Evolutionary conservation across 2,329 filamentous ascomycete genomes (phyloP), one percentile per base, ranked within the genome.

Genomic region (Scedosporium dehoogii): DNA sequence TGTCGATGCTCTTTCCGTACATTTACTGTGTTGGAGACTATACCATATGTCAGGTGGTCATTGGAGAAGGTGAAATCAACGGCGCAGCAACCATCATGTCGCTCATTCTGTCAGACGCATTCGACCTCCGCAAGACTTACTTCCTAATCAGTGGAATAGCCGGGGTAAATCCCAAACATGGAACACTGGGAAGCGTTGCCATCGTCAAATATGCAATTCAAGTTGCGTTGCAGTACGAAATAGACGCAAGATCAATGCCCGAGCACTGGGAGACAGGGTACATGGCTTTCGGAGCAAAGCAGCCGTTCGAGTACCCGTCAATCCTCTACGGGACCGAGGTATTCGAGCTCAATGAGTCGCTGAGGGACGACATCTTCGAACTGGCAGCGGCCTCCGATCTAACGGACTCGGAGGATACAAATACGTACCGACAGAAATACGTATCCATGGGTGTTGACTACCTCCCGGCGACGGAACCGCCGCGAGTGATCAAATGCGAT

Each of bases 191-290:
- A 55, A 81, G 82, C 48, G 87, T 90, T 0, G 86, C 86, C 1
- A 83, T 92, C 61, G 82, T 85, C 44, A 81, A 83, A 23, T 92
- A 85, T 69, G 83, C 87, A 0, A 81, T 92, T 4, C 89, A 92
- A 70, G 87, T 91, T 2, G 88, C 85, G 0, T 76, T 91, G 61
- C 88, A 92, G 71, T 89, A 91, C 66, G 89, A 92, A 72, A 83
- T 92, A 64, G 88, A 91, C 67, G 75, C 82, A 1, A 82, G 88
- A 41, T 87, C 90, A 64, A 82, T 90, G 41, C 86, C 87, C 0
- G 69, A 70, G 1, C 86, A 85, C 71, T 90, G 81, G 73, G 75
- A 80, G 0, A 88, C 86, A 0, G 87, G 88, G 4, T 91, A 91
- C 70, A 78, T 91, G 33, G 81, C 86, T 1, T 85, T 84, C 68